Evolutionary conservation across 192 early-diverging fungal species (phyloP).

Genomic region (Podila epigama): DNA sequence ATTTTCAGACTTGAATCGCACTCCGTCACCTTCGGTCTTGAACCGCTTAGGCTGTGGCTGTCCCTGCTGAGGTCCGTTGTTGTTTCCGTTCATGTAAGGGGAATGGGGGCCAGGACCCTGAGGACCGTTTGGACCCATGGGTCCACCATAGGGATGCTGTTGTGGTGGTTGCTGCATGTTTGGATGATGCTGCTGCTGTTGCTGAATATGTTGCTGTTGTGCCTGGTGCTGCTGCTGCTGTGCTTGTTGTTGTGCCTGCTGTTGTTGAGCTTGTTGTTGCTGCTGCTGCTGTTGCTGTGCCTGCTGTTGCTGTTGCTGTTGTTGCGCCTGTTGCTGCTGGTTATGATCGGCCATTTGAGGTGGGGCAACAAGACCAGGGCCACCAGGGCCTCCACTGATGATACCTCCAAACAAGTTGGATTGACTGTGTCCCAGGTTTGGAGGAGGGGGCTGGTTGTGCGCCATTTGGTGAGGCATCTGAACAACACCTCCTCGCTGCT

Average conservation of each 20-base stretch:
- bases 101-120: conserved; percentile 24
- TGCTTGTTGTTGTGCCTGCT: not conserved
- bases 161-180: conserved; percentile 23
- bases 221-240: conserved; percentile 40
- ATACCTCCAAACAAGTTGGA: conserved; percentile 65
- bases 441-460: conserved; percentile 66
- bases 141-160: conserved; percentile 30
- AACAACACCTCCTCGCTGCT: conserved; percentile 69
- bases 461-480: conserved; percentile 53
- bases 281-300: conserved; percentile 17
- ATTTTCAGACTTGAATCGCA: conserved; percentile 29
- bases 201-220: conserved; percentile 25
- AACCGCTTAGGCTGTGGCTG: conserved; percentile 50
- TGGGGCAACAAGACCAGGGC: conserved; percentile 54
- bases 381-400: conserved; percentile 56
- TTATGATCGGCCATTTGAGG: conserved; percentile 61
- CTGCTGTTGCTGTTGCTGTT: conserved; percentile 13
- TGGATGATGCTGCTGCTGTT: conserved; percentile 24
- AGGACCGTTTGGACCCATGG: conserved; percentile 36
- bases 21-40: conserved; percentile 42
- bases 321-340: conserved; percentile 22
- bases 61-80: conserved; percentile 33
- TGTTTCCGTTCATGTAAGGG: conserved; percentile 52
- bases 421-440: conserved; percentile 68
- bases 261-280: conserved; percentile 8